Base-by-base conservation (phyloP, 108 stramenopile species). In the Stephanodiscus minutulus region DNA sequence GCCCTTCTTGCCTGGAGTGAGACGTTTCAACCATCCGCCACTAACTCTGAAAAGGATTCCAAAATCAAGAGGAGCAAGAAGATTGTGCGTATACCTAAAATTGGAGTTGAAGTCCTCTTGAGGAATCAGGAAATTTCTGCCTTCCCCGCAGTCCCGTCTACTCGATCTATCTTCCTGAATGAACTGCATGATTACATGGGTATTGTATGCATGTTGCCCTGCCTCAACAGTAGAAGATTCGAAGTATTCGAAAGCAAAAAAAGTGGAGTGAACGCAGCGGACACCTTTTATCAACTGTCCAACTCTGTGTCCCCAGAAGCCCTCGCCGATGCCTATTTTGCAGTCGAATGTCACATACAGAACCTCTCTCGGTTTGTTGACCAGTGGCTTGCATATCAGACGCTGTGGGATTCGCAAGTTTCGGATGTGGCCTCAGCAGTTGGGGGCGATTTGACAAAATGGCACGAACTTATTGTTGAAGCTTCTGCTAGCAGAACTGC, bases 381-480 rank as follows among this genome's bases (percentile, higher is more conserved):
- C 59, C 78, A 86, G 46, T 99, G 98, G 98, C 79, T 97, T 11
- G 95, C 91, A 24, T 98, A 98, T 72, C 97, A 98, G 70, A 88
- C 87, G 37, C 73, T 99, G 33, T 99, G 98, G 98, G 97, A 98
- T 66, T 87, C 97, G 43, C 88, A 87, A 67, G 88, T 96, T 15
- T 64, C 74, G 20, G 90, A 92, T 73, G 89, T 98, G 33, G 86
- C 93, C 9, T 73, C 88, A 7, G 55, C 75, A 17, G 81, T 98
- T 61, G 95, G 91, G 21, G 85, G 81, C 18, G 91, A 97, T 71
- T 77, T 98, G 56, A 90, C 81, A 24, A 83, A 86, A 59, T 98
- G 98, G 98, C 87, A 91, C 50, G 66, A 75, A 22, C 73, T 98
- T 44, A 71, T 99, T 12, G 41, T 76, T 22, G 97, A 97, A 61